Evolutionary conservation across 768 basidiomycete genomes (phyloP), one percentile per base, ranked within the genome.

Genomic region (Panus rudis): DNA sequence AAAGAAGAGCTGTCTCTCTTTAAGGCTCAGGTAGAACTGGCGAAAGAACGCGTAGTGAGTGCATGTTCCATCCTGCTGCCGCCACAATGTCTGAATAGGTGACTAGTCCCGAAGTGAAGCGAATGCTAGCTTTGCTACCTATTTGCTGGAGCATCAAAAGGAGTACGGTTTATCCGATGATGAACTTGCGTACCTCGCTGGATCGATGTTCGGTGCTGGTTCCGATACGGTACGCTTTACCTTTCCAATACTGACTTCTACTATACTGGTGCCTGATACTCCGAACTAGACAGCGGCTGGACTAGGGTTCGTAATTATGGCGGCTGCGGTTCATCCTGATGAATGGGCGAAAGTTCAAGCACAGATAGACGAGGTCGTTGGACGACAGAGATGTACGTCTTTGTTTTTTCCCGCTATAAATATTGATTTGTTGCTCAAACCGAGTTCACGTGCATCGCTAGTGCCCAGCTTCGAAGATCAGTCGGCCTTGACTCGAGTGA

Each of bases 201-300:
- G 69, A 1, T 57, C 63, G 2, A 67, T 71, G 63, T 71, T 70
- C 46, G 64, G 65, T 20, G 69, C 69, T 1, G 69, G 69, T 1
- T 55, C 63, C 6, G 68, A 70, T 34, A 66, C 67, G 3, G 70
- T 71, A 33, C 25, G 63, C 45, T 8, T 14, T 31, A 23, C 22
- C 4, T 34, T 3, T 2, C 25, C 24, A 16, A 14, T 17, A 19
- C n/a, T 3, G 23, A 21, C 13, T 11, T 26, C 25, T 28, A 25
- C 27, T 4, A 12, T 20, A 27, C 19, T 19, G 24, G 2, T 33
- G 16, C 16, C 34, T 16, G 13, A 42, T 27, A 13, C 16, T 32
- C 3, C 34, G 11, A 12, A 7, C 6, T 34, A 67, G 65, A 62
- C 62, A 11, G 60, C 63, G 12, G 27, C 63, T 3, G 56, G 50